A percentile compares a stretch with the other conserved stretches of the same genome.
Evolutionary conservation across 2,329 filamentous ascomycete genomes (phyloP).

Genomic region (Fusarium torreyae): DNA sequence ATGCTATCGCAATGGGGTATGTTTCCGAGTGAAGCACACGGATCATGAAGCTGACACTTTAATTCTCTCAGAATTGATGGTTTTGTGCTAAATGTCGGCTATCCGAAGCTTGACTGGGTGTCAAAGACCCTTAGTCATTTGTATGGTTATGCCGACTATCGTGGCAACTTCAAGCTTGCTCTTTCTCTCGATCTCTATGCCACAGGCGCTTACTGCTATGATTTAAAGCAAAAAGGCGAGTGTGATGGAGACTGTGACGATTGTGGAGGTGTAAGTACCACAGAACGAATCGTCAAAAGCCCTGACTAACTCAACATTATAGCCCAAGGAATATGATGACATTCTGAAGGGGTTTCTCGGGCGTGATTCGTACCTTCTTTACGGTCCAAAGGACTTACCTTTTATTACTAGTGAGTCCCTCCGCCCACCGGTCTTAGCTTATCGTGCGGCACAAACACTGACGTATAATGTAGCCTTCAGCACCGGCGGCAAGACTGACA

Average conservation of each 20-base stretch:
- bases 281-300: no score
- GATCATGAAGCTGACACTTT: background rate
- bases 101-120: slow-evolving; percentile 8
- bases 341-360: background rate
- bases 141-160: slow-evolving; percentile 2
- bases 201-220: slow-evolving; percentile 1
- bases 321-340: background rate
- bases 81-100: slow-evolving; percentile 10
- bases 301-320: background rate
- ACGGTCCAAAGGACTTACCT: background rate
- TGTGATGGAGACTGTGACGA: background rate
- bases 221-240: background rate
- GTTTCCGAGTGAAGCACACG: no score
- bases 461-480: background rate
- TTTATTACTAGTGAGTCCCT: background rate
- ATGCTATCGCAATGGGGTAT: slow-evolving; percentile 4
- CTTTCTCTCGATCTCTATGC: slow-evolving; percentile 6
- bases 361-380: background rate
- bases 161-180: slow-evolving; percentile 5
- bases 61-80: background rate
- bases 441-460: background rate
- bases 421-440: no score
- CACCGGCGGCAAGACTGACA: background rate
- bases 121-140: background rate
- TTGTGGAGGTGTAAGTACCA: slow-evolving; percentile 1